Evolutionary conservation across 2,329 filamentous ascomycete genomes (phyloP).

Genomic region (Xylariaceae sp.): DNA sequence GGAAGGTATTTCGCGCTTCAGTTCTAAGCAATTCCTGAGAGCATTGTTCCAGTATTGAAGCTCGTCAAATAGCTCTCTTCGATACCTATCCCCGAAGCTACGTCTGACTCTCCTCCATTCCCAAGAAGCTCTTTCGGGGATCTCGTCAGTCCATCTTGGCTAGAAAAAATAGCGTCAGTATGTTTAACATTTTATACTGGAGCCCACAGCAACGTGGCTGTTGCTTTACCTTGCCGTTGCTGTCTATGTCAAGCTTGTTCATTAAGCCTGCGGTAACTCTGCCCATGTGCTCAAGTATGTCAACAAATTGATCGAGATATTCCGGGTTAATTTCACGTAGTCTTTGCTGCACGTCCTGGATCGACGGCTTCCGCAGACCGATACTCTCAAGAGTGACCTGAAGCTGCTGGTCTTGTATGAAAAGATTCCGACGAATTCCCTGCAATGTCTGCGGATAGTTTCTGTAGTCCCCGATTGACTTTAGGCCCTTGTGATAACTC

Average conservation of each 20-base stretch:
- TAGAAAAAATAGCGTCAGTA: neutral
- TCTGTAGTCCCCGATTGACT: neutral
- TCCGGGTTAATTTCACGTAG: neutral
- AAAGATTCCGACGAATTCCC: slow-evolving; percentile 9
- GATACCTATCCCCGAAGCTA: slow-evolving; percentile 10
- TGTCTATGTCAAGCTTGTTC: slow-evolving; percentile 12
- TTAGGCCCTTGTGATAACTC: neutral
- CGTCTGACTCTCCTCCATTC: slow-evolving; percentile 18
- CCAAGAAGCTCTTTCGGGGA: slow-evolving; percentile 4
- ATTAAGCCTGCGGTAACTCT: neutral
- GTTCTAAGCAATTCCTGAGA: slow-evolving; percentile 9
- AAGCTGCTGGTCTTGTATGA: slow-evolving; percentile 17
- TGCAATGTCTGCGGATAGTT: slow-evolving; percentile 1
- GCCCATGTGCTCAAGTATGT: slow-evolving; percentile 14
- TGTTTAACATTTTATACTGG: neutral
- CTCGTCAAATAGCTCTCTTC: slow-evolving; percentile 12
- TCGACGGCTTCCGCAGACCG: slow-evolving; percentile 1
- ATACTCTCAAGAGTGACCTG: slow-evolving; percentile 8
- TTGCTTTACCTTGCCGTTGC: slow-evolving; percentile 5
- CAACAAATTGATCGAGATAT: slow-evolving; percentile 1
- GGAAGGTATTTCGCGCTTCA: slow-evolving; percentile 9
- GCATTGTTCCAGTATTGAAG: slow-evolving; percentile 17
- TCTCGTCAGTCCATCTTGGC: slow-evolving; percentile 13
- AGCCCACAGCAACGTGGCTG: too few relatives aligned
- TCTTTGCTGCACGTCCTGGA: slow-evolving; percentile 7